Evolutionary conservation across 2,329 filamentous ascomycete species (phyloP).

Genomic region (Xylaria sp.): DNA sequence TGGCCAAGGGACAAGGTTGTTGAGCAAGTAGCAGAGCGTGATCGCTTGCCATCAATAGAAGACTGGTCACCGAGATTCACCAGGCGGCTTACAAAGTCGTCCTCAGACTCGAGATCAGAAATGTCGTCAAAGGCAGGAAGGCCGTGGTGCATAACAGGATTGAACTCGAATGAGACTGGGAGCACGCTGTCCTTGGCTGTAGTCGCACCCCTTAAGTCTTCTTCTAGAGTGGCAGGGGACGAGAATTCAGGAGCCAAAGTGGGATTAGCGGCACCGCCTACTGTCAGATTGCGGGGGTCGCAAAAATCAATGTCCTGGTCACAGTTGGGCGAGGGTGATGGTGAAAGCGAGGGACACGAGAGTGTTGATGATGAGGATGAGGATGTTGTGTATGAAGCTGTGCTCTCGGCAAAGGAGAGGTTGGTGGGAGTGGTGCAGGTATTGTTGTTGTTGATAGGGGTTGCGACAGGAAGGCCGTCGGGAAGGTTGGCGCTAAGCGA

Average conservation of each 20-base stretch:
- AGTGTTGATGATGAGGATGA: slow-evolving; percentile 53
- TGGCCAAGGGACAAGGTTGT: slow-evolving; percentile 76
- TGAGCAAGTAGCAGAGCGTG: slow-evolving; percentile 74
- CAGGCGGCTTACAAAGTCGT: slow-evolving; percentile 82
- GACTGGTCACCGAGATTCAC: slow-evolving; percentile 72
- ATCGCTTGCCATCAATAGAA: slow-evolving; percentile 74
- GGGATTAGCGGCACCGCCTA: slow-evolving; percentile 65
- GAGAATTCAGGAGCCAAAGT: slow-evolving; percentile 71
- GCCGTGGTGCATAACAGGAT: slow-evolving; percentile 62
- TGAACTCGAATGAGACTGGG: slow-evolving; percentile 64
- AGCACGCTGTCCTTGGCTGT: slow-evolving; percentile 61
- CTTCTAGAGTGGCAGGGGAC: slow-evolving; percentile 71
- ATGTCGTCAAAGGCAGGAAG: slow-evolving; percentile 84
- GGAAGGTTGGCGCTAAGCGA: slow-evolving; percentile 71
- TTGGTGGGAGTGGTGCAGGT: slow-evolving; percentile 37
- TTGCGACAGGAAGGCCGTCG: slow-evolving; percentile 78
- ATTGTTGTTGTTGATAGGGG: slow-evolving; percentile 51
- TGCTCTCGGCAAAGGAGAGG: slow-evolving; percentile 29
- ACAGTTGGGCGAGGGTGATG: slow-evolving; percentile 83
- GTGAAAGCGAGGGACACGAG: slow-evolving; percentile 86
- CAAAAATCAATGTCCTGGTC: slow-evolving; percentile 86
- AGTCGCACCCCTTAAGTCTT: slow-evolving; percentile 62
- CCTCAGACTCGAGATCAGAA: slow-evolving; percentile 90
- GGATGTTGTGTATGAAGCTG: slow-evolving; percentile 23
- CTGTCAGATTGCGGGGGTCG: slow-evolving; percentile 89